A percentile compares a stretch with the other conserved stretches of the same genome.
phyloP scores from a whole-genome alignment of 768 basidiomycete species.

The Phanerochaete carnosa region DNA sequence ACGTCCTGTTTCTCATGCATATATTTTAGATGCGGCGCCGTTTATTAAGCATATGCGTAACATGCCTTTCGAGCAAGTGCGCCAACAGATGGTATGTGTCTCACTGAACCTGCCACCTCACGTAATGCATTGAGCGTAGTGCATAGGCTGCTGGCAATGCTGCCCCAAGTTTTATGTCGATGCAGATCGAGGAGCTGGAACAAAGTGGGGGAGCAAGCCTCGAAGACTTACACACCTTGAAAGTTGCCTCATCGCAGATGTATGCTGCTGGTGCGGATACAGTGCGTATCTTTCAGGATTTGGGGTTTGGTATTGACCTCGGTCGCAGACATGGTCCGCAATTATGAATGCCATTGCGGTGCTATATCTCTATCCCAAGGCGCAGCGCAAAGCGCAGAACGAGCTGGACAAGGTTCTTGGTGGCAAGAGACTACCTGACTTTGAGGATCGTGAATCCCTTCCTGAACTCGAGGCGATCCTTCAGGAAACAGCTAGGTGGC shows the following conservation, averaged over 20 bases:
- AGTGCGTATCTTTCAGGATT: not conserved
- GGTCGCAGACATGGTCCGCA: not conserved
- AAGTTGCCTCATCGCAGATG: not conserved
- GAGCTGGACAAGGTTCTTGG: not conserved
- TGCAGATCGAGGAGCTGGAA: not conserved
- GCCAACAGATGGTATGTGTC: not conserved
- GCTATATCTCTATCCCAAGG: not conserved
- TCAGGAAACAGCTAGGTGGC: not conserved
- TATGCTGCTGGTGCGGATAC: not conserved
- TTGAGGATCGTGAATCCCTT: not conserved
- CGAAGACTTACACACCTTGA: not conserved
- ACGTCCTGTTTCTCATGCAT: not conserved
- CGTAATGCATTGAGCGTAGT: not conserved
- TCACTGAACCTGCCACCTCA: not conserved
- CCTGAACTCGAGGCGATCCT: not conserved
- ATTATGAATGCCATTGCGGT: not conserved
- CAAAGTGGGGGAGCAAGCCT: not conserved
- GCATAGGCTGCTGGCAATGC: not conserved
- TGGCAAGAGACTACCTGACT: not conserved
- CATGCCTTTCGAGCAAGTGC: not conserved
- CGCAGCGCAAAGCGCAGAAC: not conserved
- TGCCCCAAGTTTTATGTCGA: not conserved
- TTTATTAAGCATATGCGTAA: conserved; percentile 6
- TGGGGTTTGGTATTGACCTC: not conserved
- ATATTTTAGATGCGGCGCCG: not conserved